A percentile compares a stretch with the other conserved stretches of the same genome.
Conservation (phyloP, 306 rosid species). For the Ormosia emarginata region DNA sequence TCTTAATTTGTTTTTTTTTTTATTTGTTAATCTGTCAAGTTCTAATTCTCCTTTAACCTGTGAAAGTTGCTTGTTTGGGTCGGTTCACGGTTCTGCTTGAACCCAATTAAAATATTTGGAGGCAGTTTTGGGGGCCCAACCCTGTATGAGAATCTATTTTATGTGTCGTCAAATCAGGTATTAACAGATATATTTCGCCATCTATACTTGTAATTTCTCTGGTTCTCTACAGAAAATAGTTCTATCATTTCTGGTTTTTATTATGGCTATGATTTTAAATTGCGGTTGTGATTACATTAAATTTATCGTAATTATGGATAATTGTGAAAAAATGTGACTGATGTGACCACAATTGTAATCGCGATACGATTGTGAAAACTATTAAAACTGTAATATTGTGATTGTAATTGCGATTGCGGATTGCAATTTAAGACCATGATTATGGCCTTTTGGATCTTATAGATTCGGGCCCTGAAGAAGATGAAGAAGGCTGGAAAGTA, state of each 20-base stretch:
- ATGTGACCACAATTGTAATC: too few species aligned
- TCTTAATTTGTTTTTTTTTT: background rate
- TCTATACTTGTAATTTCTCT: background rate
- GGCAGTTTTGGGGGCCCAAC: constrained; percentile 99
- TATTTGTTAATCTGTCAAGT: background rate
- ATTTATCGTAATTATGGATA: too few species aligned
- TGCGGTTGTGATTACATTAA: too few species aligned
- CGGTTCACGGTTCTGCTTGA: constrained; percentile 93
- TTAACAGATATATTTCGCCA: background rate
- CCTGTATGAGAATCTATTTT: constrained; percentile 78
- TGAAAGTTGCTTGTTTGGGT: constrained; percentile 51
- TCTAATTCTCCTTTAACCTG: constrained; percentile 15
- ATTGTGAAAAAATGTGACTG: too few species aligned
- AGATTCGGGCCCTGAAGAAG: constrained; percentile 85
- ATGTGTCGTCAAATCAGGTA: constrained; percentile 94
- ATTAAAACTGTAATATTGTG: too few species aligned
- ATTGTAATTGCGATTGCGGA: too few species aligned
- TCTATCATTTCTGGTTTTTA: background rate
- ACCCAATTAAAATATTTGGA: constrained; percentile 91
- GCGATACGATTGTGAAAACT: too few species aligned
- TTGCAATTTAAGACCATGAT: too few species aligned
- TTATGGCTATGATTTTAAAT: too few species aligned
- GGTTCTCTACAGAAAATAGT: background rate
- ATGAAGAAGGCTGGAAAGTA: constrained; percentile 76
- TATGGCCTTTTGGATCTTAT: background rate